A percentile compares a stretch with the other conserved stretches of the same genome.
phyloP scores from a whole-genome alignment of 768 basidiomycete genomes.

The Podaxis rugospora region DNA sequence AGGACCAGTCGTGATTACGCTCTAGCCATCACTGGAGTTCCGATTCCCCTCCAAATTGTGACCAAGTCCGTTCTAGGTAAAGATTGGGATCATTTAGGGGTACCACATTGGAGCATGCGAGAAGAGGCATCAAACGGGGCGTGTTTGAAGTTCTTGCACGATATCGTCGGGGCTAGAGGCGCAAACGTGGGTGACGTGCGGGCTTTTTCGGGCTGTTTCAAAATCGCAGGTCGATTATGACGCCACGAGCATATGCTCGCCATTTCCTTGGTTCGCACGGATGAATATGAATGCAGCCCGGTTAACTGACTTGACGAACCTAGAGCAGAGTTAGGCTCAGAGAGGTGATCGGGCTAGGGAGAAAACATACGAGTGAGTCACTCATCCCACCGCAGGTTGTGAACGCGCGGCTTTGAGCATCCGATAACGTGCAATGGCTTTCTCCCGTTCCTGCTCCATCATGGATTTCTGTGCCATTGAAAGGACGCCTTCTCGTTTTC shows the following conservation, averaged over 20 bases:
- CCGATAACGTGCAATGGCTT: conserved; percentile 61
- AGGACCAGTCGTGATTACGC: background rate
- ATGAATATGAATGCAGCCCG: background rate
- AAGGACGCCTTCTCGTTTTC: conserved; percentile 43
- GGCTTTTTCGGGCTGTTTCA: background rate
- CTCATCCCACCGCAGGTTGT: conserved; percentile 7
- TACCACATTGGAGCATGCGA: no score
- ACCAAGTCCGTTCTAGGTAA: no score
- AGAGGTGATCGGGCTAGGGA: background rate
- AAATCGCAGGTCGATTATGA: background rate
- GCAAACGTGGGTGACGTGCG: background rate
- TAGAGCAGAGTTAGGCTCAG: background rate
- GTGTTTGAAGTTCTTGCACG: no score
- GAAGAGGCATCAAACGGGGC: no score
- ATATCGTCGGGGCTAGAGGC: background rate
- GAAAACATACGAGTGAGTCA: background rate
- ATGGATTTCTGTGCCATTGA: conserved; percentile 73
- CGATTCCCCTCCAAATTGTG: no score
- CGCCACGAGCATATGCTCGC: background rate
- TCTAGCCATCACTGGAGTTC: no score
- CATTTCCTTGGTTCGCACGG: background rate
- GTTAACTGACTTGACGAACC: background rate
- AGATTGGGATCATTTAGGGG: no score
- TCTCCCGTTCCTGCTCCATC: conserved; percentile 75
- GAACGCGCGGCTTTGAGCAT: conserved; percentile 55